Evolutionary conservation across 1,284 basidiomycete species (phyloP).

Genomic region (Acaromyces ingoldii): DNA sequence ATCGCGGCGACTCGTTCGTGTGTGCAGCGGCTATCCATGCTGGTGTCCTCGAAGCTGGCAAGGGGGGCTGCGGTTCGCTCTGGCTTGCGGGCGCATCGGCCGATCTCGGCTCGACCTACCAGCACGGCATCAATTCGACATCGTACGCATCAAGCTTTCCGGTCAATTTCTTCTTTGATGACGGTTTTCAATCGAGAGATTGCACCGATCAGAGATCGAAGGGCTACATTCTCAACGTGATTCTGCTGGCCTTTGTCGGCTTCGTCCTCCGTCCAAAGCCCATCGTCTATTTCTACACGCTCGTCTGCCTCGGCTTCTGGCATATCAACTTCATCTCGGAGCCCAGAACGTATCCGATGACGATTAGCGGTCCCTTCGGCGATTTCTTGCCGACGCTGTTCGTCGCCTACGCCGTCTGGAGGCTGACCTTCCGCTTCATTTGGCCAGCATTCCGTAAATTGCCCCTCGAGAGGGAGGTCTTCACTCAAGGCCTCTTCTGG

Average conservation of each 20-base stretch:
- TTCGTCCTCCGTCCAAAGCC: slow-evolving; percentile 68
- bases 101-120: slow-evolving; percentile 66
- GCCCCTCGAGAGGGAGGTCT: slow-evolving; percentile 68
- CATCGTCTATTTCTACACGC: slow-evolving; percentile 62
- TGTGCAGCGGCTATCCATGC: slow-evolving; percentile 75
- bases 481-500: slow-evolving; percentile 76
- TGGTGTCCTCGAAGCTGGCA: slow-evolving; percentile 62
- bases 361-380: slow-evolving; percentile 64
- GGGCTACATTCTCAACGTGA: slow-evolving; percentile 33
- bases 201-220: slow-evolving; percentile 66
- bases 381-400: slow-evolving; percentile 75
- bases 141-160: slow-evolving; percentile 74
- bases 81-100: slow-evolving; percentile 67
- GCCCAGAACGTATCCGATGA: slow-evolving; percentile 58
- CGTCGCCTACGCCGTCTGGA: slow-evolving; percentile 74
- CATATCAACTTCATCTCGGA: slow-evolving; percentile 76
- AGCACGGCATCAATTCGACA: slow-evolving; percentile 66
- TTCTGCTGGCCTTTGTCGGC: slow-evolving; percentile 64
- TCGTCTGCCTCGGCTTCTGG: slow-evolving; percentile 82
- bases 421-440: slow-evolving; percentile 68
- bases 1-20: slow-evolving; percentile 77
- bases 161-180: slow-evolving; percentile 57
- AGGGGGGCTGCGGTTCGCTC: slow-evolving; percentile 72
- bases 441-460: slow-evolving; percentile 65
- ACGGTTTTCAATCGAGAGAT: slow-evolving; percentile 54